Conservation (phyloP, 768 basidiomycete genomes). For the Rhizopogon salebrosus region DNA sequence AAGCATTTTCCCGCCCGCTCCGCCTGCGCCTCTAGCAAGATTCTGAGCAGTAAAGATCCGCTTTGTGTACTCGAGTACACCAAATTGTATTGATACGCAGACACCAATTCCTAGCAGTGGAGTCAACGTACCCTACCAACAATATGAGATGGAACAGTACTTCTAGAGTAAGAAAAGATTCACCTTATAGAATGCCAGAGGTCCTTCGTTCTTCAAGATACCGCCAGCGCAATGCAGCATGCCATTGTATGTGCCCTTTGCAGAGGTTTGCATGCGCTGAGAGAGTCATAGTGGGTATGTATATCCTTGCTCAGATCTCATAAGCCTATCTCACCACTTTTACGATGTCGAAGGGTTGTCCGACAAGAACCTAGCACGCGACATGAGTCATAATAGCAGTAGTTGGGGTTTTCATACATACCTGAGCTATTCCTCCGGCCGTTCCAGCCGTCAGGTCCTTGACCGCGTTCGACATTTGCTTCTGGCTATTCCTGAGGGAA, state of each 20-base stretch:
- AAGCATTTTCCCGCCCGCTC: slow-evolving; percentile 58
- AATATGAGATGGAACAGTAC: slow-evolving; percentile 2
- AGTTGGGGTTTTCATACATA: slow-evolving; percentile 17
- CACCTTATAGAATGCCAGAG: slow-evolving; percentile 94
- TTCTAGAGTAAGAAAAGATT: background rate
- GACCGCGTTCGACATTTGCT: slow-evolving; percentile 48
- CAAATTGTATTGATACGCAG: slow-evolving; percentile 96
- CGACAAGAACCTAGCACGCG: slow-evolving; percentile 66
- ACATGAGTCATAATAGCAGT: background rate
- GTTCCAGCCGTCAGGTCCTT: slow-evolving; percentile 90
- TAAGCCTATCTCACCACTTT: slow-evolving; percentile 70
- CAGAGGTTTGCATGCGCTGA: slow-evolving; percentile 91
- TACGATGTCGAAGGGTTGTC: slow-evolving; percentile 95
- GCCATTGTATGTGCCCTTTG: slow-evolving; percentile 83
- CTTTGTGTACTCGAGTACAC: slow-evolving; percentile 81
- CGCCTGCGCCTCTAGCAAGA: slow-evolving; percentile 50
- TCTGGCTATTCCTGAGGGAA: slow-evolving; percentile 8
- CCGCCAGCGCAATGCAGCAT: slow-evolving; percentile 89
- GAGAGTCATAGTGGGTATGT: slow-evolving; percentile 9
- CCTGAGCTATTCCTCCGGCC: slow-evolving; percentile 88
- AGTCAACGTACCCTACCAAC: slow-evolving; percentile 77
- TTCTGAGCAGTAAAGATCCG: slow-evolving; percentile 70
- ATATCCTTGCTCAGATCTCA: background rate
- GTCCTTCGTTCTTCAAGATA: slow-evolving; percentile 87
- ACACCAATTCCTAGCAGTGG: slow-evolving; percentile 89